phyloP scores from a whole-genome alignment of 306 rosid species.

The Corylus americana region DNA sequence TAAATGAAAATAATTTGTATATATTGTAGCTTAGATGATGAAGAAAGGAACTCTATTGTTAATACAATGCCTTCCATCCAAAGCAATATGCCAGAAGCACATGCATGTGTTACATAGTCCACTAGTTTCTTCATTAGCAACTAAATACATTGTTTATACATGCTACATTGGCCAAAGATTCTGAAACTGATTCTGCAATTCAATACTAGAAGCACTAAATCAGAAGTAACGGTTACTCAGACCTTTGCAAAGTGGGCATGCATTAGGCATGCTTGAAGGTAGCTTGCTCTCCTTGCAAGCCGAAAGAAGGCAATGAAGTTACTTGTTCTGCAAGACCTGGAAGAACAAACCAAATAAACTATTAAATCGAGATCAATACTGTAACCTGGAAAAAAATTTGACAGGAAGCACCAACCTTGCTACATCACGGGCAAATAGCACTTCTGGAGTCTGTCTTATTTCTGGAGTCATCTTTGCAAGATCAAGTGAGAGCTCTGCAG shows the following conservation, averaged over 20 bases:
- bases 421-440: slow-evolving; percentile 89
- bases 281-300: slow-evolving; percentile 85
- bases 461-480: slow-evolving; percentile 98
- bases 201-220: slow-evolving; percentile 17
- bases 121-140: slow-evolving; percentile 18
- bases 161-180: slow-evolving; percentile 18
- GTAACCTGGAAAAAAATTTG: slow-evolving; percentile 19
- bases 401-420: slow-evolving; percentile 62
- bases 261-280: slow-evolving; percentile 99
- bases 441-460: slow-evolving; percentile 89
- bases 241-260: slow-evolving; percentile 99
- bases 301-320: slow-evolving; percentile 92
- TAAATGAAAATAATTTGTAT: not conserved
- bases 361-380: slow-evolving; percentile 28
- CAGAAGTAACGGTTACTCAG: slow-evolving; percentile 28
- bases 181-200: slow-evolving; percentile 4
- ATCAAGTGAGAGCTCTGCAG: slow-evolving; percentile 99
- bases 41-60: not conserved
- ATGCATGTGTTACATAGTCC: slow-evolving; percentile 20
- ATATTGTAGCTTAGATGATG: not conserved
- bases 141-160: slow-evolving; percentile 14
- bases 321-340: slow-evolving; percentile 90
- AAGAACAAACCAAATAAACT: slow-evolving; percentile 34
- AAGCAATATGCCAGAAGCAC: slow-evolving; percentile 21
- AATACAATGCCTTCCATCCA: slow-evolving; percentile 14